Base-by-base conservation (phyloP, 2,329 filamentous ascomycete genomes). In the Xylaria sp. region DNA sequence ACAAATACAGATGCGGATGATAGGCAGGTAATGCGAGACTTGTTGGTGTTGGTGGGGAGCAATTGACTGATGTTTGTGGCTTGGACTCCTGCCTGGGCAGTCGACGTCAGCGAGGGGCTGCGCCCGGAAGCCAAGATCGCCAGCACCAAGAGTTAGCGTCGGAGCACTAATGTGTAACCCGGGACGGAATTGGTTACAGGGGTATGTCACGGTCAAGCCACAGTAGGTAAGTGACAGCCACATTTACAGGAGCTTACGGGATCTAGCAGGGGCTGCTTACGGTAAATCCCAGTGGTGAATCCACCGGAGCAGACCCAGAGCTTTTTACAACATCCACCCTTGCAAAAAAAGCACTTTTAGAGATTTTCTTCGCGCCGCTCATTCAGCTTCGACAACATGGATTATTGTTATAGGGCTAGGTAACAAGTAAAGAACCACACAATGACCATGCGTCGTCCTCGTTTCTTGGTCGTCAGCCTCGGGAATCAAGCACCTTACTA, bases 401-500 rank as follows among this genome's bases (percentile, higher is more conserved):
- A 39, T 56, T 1, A 18, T 56, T 2, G 10, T 37, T 46, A n/a
- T 46, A 37, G 28, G 25, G 28, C 28, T 7, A 20, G 31, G 28
- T 51, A 44, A n/a, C 20, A 46, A 44, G 12, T 48, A 10, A 41
- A 58, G 13, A 28, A 15, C 15, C 39, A 9, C 48, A 34, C 37
- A 10, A 66, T 66, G 65, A 0, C 20, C 4, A 28, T 28, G 28
- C 28, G 28, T 18, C 7, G 74, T n/a, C 78, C 82, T 55, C 87
- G 86, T 48, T 89, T 97, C 74, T 88, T 98, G 66, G 86, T 98
- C 76, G 88, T 94, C 82, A 96, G 93, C 71, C 87, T 99, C 71
- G 96, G 96, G 74, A 98, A 98, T 76, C 94, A 92, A 7, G 84
- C 87, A 7, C 84, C 89, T 1, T 94, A 95, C 80, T 87, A 88